phyloP scores from a whole-genome alignment of 2,329 filamentous ascomycete genomes.

The Fusarium armeniacum region DNA sequence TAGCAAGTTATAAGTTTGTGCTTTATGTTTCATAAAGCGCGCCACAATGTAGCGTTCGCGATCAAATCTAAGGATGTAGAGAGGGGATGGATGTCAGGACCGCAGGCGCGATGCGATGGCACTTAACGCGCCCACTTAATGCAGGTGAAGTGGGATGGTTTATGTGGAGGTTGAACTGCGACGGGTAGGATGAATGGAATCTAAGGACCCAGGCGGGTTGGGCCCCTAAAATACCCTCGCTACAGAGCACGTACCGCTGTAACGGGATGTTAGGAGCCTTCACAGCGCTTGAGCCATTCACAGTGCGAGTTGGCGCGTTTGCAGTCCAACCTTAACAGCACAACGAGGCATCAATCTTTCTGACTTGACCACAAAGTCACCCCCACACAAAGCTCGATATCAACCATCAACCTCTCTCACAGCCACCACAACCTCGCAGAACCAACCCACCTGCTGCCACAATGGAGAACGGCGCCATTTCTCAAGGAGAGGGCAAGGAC shows the following conservation, averaged over 20 bases:
- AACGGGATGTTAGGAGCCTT: conserved; percentile 38
- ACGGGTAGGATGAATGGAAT: conserved; percentile 2
- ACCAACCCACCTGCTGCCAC: conserved; percentile 29
- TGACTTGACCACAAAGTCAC: conserved; percentile 17
- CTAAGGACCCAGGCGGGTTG: neutral
- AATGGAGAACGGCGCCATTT: conserved; percentile 82
- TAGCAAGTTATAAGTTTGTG: conserved; percentile 23
- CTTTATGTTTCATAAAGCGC: conserved; percentile 4
- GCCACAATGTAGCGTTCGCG: conserved; percentile 2
- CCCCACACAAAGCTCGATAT: conserved; percentile 34
- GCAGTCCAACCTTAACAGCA: conserved; percentile 43
- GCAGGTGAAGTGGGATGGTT: conserved; percentile 5
- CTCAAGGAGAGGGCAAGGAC: conserved; percentile 83
- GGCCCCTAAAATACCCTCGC: conserved; percentile 41
- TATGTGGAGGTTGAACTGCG: conserved; percentile 22
- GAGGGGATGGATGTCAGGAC: neutral
- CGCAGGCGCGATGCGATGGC: conserved; percentile 12
- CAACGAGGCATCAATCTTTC: conserved; percentile 43
- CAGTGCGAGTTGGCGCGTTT: conserved; percentile 43
- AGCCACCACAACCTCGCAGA: conserved; percentile 18
- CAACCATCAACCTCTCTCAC: conserved; percentile 25
- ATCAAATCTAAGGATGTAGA: conserved; percentile 2
- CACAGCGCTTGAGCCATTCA: conserved; percentile 27
- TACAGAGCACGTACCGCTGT: conserved; percentile 30
- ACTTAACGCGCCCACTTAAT: conserved; percentile 42